Evolutionary conservation across 2,329 filamentous ascomycete species (phyloP), one percentile per base, ranked within the genome.

Genomic region (Cladosporium halotolerans): DNA sequence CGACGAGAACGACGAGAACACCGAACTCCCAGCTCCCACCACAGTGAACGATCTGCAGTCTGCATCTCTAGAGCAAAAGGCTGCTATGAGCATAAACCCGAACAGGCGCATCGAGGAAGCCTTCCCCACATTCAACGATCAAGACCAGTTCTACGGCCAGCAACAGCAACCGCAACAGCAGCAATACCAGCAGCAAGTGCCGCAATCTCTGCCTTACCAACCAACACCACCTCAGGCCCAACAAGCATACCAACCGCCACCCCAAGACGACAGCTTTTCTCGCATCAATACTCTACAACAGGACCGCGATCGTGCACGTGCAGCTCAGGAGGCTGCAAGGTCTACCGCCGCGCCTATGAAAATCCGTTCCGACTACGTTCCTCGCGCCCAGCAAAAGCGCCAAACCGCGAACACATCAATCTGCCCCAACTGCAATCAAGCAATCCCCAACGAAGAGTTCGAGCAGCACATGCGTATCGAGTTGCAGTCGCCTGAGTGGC

Each of bases 401-500:
- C 78, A 81, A 58, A 36, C 50, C 9, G 38, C 76, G 40, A 78
- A 83, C 59, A 88, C 84, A 68, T 86, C 85, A 3, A 76, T 95
- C 54, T 97, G 92, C 69, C 91, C 91, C 54, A 96, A 96, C 72
- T 97, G 93, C 77, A 86, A 88, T 62, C 89, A 95, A 73, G 84
- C 88, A 61, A 90, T 96, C 55, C 89, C 90, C 7, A 82, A 88
- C 63, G 83, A 86, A 63, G 92, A 97, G 72, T 80, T 96, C 60
- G 88, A 93, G 56, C 85, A 92, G 59, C 92, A 97, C 67, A 92
- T 97, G 82, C 83, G 88, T 70, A 96, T 97, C 67, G 92, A 97
- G 72, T 79, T 96, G 44, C 80, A 96, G 55, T 92, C 97, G 68
- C 92, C 92, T 0, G 82, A 87, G 55, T 97, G 92, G 91, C 95